Evolutionary conservation across 2,329 filamentous ascomycete genomes (phyloP).

Genomic region (Fusarium chaquense): DNA sequence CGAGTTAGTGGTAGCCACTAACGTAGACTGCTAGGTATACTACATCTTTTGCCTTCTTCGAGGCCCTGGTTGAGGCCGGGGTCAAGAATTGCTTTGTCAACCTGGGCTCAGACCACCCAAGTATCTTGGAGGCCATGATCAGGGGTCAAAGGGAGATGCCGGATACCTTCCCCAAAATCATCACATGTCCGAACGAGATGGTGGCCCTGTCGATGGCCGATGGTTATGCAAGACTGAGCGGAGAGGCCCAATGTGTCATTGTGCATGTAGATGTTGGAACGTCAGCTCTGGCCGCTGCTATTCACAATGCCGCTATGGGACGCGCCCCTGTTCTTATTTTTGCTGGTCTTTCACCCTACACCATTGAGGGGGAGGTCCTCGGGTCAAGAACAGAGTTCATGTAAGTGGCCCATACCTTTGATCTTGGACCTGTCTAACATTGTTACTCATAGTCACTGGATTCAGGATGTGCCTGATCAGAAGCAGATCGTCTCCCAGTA

Average conservation of each 20-base stretch:
- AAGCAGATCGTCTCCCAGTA: conserved; percentile 31
- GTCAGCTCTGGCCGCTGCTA: conserved; percentile 43
- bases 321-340: conserved; percentile 55
- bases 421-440: neutral
- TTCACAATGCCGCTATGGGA: conserved; percentile 48
- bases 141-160: conserved; percentile 40
- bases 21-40: conserved; percentile 1
- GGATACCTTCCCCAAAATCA: conserved; percentile 25
- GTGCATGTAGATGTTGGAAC: conserved; percentile 50
- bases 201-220: conserved; percentile 42
- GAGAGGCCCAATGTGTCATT: conserved; percentile 43
- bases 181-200: conserved; percentile 52
- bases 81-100: conserved; percentile 66
- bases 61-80: conserved; percentile 51
- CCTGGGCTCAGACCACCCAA: conserved; percentile 62
- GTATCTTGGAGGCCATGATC: conserved; percentile 48
- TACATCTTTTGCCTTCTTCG: conserved; percentile 23
- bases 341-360: conserved; percentile 59
- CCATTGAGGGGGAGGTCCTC: conserved; percentile 50
- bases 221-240: conserved; percentile 48
- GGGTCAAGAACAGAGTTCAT: conserved; percentile 30
- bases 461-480: conserved; percentile 33
- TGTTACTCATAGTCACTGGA: conserved; percentile 7
- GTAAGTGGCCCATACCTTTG: neutral
- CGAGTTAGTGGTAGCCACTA: rapidly evolving